Base-by-base conservation (phyloP, 2,329 filamentous ascomycete species). In the Fusarium kyushuense region DNA sequence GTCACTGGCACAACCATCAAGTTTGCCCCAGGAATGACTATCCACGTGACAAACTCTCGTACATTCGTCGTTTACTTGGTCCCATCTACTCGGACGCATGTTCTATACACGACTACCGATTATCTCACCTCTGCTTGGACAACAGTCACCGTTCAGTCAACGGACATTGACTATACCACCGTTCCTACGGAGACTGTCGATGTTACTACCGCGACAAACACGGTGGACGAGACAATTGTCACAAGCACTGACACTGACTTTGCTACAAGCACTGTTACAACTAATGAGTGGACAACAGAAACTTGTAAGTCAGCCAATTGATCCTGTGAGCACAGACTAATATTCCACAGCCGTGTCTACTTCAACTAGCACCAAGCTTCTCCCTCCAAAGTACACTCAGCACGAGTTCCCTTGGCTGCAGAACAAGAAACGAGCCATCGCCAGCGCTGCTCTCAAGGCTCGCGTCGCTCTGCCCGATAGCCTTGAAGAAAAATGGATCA, bases 401-500 rank as follows among this genome's bases (percentile, higher is more conserved):
- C 43, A 63, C 6, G 27, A 48, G 19, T 59, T 64, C 32, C 57
- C 57, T 3, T 62, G 61, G 61, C 32, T 33, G 19, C 33, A 54
- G 16, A 45, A 55, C 27, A 55, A 36, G 21, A 63, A 61, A 25
- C 60, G 59, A 30, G 29, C 29, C 29, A 30, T 30, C 29, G 29
- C 29, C 29, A 30, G 29, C 29, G 29, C 29, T 30, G 29, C 29
- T 30, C 29, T 30, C 10, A 12, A 30, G 29, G 29, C 29, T 30
- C 29, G 30, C 4, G 46, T 41, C 21, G 54, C 47, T n/a, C 54
- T 27, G 46, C 36, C 2, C 4, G 42, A n/a, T 12, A 52, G 51
- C 32, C 43, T 38, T 1, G 59, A 58, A 12, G 40, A 66, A 19
- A 48, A 33, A 10, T 66, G 63, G 63, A 35, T 66, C 21, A 14